A percentile compares a stretch with the other conserved stretches of the same genome.
phyloP scores from a whole-genome alignment of 768 basidiomycete species.

The Asterophora parasitica region DNA sequence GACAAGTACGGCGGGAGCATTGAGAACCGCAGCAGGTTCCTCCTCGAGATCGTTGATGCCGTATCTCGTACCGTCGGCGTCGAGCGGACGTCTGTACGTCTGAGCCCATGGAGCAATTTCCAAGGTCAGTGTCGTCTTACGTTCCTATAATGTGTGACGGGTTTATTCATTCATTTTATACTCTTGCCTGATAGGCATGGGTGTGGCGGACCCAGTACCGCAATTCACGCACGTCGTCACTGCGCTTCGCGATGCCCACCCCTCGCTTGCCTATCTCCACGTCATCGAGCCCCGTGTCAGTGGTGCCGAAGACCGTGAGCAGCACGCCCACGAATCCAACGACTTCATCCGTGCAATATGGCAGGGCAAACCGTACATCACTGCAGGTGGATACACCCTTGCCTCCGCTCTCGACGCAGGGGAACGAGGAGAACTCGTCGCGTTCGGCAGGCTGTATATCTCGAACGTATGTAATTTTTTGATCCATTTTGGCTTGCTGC shows the following conservation, averaged over 20 bases:
- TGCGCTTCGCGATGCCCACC: constrained; percentile 33
- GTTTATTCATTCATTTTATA: too few species aligned
- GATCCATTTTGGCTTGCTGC: background rate
- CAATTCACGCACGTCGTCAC: constrained; percentile 48
- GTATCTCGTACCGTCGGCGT: constrained; percentile 48
- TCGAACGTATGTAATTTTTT: constrained; percentile 24
- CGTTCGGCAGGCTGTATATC: constrained; percentile 27
- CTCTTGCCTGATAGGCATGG: background rate
- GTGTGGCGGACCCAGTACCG: constrained; percentile 32
- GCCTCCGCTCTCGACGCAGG: constrained; percentile 27
- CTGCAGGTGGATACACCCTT: constrained; percentile 31
- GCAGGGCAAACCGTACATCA: constrained; percentile 21
- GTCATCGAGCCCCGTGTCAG: constrained; percentile 13
- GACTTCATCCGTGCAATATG: constrained; percentile 10
- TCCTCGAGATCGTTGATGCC: constrained; percentile 49
- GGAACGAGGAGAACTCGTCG: constrained; percentile 28
- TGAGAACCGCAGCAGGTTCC: constrained; percentile 54
- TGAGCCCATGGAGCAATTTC: constrained; percentile 50
- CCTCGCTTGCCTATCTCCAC: constrained; percentile 18
- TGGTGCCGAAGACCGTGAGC: background rate
- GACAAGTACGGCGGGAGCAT: constrained; percentile 69
- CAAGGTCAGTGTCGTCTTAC: constrained; percentile 27
- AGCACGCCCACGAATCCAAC: constrained; percentile 4
- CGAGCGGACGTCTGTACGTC: constrained; percentile 45
- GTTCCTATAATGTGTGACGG: background rate